Evolutionary conservation across 2,329 filamentous ascomycete genomes (phyloP).

Genomic region (Aspergillus nomiae): DNA sequence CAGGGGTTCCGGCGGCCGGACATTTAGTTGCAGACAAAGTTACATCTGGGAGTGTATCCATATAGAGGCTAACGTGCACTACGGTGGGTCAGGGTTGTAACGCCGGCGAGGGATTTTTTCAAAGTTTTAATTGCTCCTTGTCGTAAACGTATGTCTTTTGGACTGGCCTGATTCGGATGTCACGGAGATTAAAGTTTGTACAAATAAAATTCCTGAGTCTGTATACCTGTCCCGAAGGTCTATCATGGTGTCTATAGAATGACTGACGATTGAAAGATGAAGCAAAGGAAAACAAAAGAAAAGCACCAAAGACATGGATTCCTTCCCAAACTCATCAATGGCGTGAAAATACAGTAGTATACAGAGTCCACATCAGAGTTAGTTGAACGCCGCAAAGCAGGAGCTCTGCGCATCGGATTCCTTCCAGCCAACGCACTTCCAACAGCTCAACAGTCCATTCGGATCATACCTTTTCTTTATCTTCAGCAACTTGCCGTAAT

Average conservation of each 20-base stretch:
- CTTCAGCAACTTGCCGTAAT: slow-evolving; percentile 17
- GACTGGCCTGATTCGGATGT: neutral
- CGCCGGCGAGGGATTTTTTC: neutral
- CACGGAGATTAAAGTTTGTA: neutral
- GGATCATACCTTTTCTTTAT: slow-evolving; percentile 27
- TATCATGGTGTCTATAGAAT: neutral
- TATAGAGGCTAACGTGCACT: neutral
- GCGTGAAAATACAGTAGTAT: neutral
- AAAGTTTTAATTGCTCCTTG: neutral
- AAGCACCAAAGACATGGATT: neutral
- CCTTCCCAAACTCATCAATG: neutral
- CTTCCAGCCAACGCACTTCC: slow-evolving; percentile 23
- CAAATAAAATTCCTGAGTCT: neutral
- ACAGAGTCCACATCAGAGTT: neutral
- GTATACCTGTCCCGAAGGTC: too few relatives aligned
- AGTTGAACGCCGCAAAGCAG: slow-evolving; percentile 14
- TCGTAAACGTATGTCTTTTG: neutral
- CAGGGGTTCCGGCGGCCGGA: neutral
- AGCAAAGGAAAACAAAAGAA: neutral
- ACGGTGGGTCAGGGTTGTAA: neutral
- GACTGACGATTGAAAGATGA: neutral
- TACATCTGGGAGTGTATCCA: neutral
- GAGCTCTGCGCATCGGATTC: slow-evolving; percentile 12
- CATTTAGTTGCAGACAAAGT: neutral
- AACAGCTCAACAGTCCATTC: slow-evolving; percentile 16